phyloP scores from a whole-genome alignment of 169 alveolate species.

The Eimeria sp. region DNA sequence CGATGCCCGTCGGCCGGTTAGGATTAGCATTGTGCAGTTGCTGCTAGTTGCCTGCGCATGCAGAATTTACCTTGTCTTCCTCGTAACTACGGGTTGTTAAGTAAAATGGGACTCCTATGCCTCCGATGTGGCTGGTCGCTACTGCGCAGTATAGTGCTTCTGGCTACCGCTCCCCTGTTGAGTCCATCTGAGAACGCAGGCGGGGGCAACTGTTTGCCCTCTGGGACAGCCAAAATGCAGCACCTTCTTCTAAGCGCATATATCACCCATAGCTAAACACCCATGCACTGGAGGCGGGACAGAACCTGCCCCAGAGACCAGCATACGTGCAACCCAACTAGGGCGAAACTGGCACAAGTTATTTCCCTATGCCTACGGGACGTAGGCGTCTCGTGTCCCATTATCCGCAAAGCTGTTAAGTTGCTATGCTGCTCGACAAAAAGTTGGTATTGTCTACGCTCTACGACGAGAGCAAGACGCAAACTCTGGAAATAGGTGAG shows the following conservation, averaged over 20 bases:
- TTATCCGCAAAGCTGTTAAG: neutral
- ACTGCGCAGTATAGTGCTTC: neutral
- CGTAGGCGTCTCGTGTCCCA: neutral
- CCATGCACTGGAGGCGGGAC: neutral
- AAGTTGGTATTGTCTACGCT: neutral
- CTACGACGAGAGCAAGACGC: neutral
- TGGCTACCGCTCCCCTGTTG: neutral
- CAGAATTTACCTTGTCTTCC: neutral
- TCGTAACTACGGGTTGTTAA: neutral
- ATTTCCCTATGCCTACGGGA: neutral
- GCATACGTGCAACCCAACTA: neutral
- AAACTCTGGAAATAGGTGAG: neutral
- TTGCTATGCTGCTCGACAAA: neutral
- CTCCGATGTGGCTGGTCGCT: neutral
- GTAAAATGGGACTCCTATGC: neutral
- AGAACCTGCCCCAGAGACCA: neutral
- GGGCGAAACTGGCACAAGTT: neutral
- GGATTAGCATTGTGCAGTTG: neutral
- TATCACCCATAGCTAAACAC: neutral
- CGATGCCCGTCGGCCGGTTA: neutral
- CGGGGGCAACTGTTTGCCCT: neutral
- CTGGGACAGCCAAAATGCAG: neutral
- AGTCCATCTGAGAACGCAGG: neutral
- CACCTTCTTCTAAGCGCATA: neutral
- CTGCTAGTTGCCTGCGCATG: neutral